phyloP scores from a whole-genome alignment of 345 rosid species.

The Euphorbia lathyris region DNA sequence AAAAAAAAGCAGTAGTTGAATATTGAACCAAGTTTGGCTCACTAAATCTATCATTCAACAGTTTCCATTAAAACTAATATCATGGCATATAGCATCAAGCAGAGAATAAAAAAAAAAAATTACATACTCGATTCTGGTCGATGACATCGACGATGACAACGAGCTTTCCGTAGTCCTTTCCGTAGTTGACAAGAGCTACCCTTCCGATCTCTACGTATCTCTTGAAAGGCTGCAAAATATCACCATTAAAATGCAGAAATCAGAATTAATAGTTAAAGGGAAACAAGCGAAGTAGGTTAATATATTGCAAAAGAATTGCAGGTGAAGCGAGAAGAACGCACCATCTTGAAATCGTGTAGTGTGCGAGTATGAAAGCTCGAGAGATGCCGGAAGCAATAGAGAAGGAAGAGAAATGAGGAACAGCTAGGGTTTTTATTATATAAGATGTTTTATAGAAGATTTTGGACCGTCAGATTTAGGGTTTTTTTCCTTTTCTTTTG shows the following conservation, averaged over 20 bases:
- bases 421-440: conserved; percentile 25
- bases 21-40: not conserved
- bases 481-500: not conserved
- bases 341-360: conserved; percentile 29
- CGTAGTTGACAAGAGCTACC: conserved; percentile 84
- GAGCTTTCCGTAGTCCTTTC: conserved; percentile 76
- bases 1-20: not conserved
- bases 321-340: conserved; percentile 5
- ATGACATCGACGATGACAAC: conserved; percentile 88
- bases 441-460: not conserved
- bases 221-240: conserved; percentile 59
- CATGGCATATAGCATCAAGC: not conserved
- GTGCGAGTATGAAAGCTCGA: not conserved
- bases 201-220: conserved; percentile 91
- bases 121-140: conserved; percentile 76
- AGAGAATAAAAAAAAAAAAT: not conserved
- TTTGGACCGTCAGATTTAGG: conserved; percentile 30
- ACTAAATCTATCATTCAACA: not conserved
- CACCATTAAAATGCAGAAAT: conserved; percentile 1
- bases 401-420: not conserved
- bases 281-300: not conserved
- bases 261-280: not conserved
- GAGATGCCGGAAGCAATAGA: conserved; percentile 2
- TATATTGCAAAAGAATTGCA: not conserved
- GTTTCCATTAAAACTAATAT: not conserved